These are phyloP conservation scores for Solanum tarapatanum DNA, from an alignment of 257 asterid genomes.

Conservation along the genomic window DNA sequence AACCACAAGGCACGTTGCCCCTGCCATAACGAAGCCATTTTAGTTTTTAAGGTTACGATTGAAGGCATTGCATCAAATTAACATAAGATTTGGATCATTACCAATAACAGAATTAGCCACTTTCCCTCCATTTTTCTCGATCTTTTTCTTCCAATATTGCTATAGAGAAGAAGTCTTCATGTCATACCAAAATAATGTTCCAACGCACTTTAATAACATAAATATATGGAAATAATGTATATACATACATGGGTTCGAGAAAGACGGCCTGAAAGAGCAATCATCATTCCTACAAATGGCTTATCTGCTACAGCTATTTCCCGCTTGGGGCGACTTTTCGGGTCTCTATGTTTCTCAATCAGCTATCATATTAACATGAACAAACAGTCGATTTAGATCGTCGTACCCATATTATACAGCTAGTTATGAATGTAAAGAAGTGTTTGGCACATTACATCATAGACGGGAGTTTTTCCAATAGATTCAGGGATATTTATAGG, in stretches of 20 bases:
- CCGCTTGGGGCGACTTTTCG: conserved; percentile 17
- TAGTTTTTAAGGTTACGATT: not conserved
- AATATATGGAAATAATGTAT: conserved; percentile 25
- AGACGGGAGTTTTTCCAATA: conserved; percentile 25
- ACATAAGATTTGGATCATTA: conserved; percentile 1
- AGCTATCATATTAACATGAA: conserved; percentile 23
- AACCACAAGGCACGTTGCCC: conserved; percentile 58
- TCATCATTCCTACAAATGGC: conserved; percentile 54
- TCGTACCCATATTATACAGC: not conserved
- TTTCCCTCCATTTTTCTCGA: conserved; percentile 70
- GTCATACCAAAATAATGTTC: not conserved
- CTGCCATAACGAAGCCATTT: conserved; percentile 17
- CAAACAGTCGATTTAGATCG: not conserved
- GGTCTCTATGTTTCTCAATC: conserved; percentile 33
- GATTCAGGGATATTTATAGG: conserved; percentile 53
- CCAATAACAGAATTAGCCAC: conserved; percentile 65
- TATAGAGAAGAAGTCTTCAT: not conserved
- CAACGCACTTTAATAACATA: not conserved
- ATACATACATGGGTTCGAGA: conserved; percentile 47
- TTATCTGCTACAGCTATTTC: conserved; percentile 15
- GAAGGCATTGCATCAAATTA: not conserved
- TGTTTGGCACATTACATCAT: conserved; percentile 24
- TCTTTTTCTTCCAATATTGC: conserved; percentile 79
- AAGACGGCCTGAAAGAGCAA: conserved; percentile 70
- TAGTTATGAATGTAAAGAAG: not conserved